Base-by-base conservation (phyloP, 2,329 filamentous ascomycete species). In the Xylariaceae sp. region DNA sequence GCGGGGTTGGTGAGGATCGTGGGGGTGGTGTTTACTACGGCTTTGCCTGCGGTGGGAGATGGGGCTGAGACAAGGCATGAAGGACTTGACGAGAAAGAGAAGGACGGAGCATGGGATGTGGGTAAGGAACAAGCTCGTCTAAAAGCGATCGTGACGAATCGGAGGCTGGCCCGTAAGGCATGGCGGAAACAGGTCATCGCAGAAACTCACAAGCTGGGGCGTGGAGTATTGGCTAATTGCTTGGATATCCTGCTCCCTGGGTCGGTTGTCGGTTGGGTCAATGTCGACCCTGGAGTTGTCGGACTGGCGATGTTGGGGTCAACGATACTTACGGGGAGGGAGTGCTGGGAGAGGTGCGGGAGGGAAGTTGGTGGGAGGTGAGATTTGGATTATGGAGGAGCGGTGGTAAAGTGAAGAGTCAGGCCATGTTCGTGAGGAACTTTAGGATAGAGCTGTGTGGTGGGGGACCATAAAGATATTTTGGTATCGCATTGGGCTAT, bases 231-330 rank as follows among this genome's bases (percentile, higher is more conserved):
- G 1, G 75, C 82, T 1, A 83, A 88, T 62, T 59, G 70, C 6
- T 75, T 87, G 46, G 87, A 90, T 64, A 64, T 88, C 43, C 62
- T 84, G 4, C 72, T 88, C 31, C 87, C 88, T 0, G 81, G 80
- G 0, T 71, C 73, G 6, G 71, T 79, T 1, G 69, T 88, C 13
- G 83, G 83, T 0, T 88, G 85, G 85, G 68, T 86, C 22, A 66
- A 73, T 0, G 71, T 78, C 1, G 71, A 76, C 10, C 68, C 75
- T 0, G 74, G 80, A 2, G 70, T 75, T 1, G 78, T 88, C 1
- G 84, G 81, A 1, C 50, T 77, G 12, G 76, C 78, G 9, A 86
- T 85, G 78, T 69, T 86, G 17, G 61, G 80, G 18, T 85, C 84
- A 46, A 87, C 86, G 1, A 42, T 86, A 4, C 63, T 89, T 42